Conservation (phyloP, 108 stramenopile species). For the Cylindrotheca closterium region DNA sequence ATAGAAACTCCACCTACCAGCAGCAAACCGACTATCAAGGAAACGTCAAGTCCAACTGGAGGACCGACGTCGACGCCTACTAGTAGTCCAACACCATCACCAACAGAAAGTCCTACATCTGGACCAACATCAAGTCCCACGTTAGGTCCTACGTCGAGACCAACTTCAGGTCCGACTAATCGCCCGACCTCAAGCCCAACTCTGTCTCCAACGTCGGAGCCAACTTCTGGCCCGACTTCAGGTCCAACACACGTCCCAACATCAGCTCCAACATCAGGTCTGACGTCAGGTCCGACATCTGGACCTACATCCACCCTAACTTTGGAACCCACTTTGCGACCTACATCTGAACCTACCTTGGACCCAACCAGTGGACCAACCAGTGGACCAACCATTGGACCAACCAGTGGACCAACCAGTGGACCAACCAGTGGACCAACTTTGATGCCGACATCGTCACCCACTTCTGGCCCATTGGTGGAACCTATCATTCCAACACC, state of each 20-base stretch:
- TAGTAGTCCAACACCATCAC: too few relatives aligned
- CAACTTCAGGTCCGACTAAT: too few relatives aligned
- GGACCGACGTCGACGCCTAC: constrained; percentile 16
- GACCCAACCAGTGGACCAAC: constrained; percentile 9
- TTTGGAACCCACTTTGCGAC: neutral
- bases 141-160: too few relatives aligned
- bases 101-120: too few relatives aligned
- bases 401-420: neutral
- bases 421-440: constrained; percentile 1
- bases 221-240: neutral
- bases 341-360: neutral
- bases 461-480: constrained; percentile 5
- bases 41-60: constrained; percentile 8
- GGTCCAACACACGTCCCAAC: too few relatives aligned
- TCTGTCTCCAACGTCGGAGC: too few relatives aligned
- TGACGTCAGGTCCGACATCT: neutral
- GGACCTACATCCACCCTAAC: neutral
- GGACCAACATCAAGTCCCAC: too few relatives aligned
- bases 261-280: too few relatives aligned
- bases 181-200: too few relatives aligned
- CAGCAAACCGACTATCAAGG: neutral
- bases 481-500: constrained; percentile 6
- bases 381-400: constrained; percentile 1
- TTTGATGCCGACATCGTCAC: constrained; percentile 1
- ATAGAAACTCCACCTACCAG: neutral